Conservation (phyloP, 805 yeast species). For the Zygotorulaspora florentina region DNA sequence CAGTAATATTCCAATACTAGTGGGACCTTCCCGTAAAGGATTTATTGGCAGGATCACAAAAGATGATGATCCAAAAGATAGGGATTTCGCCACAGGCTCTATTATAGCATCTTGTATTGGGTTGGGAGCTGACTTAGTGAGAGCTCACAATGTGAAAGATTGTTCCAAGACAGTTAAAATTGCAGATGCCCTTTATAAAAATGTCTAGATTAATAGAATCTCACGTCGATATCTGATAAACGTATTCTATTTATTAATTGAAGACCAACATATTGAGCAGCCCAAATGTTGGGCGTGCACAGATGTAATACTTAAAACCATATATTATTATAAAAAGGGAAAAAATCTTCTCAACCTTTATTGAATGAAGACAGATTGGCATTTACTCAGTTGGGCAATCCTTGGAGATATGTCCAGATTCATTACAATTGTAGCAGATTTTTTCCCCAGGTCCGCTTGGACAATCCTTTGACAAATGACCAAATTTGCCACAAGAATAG, state of each 20-base stretch:
- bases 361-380: not conserved
- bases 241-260: not conserved
- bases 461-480: slow-evolving; percentile 88
- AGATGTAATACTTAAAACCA: not conserved
- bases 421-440: slow-evolving; percentile 46
- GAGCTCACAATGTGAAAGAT: slow-evolving; percentile 81
- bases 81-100: slow-evolving; percentile 75
- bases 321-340: not conserved
- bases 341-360: not conserved
- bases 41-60: slow-evolving; percentile 76
- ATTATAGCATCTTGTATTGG: slow-evolving; percentile 69
- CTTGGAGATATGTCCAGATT: slow-evolving; percentile 80
- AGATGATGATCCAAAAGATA: slow-evolving; percentile 50
- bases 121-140: slow-evolving; percentile 69
- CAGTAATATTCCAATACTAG: slow-evolving; percentile 53
- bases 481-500: slow-evolving; percentile 87
- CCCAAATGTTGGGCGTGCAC: slow-evolving; percentile 1
- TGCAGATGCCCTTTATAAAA: slow-evolving; percentile 58
- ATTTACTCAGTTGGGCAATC: slow-evolving; percentile 47
- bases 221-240: not conserved
- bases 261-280: slow-evolving; percentile 8
- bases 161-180: slow-evolving; percentile 50
- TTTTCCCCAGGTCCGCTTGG: slow-evolving; percentile 50
- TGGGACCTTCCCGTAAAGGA: slow-evolving; percentile 87
- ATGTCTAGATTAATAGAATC: not conserved